Conservation (phyloP, 441 rosid genomes). For the Mallotus repandus region DNA sequence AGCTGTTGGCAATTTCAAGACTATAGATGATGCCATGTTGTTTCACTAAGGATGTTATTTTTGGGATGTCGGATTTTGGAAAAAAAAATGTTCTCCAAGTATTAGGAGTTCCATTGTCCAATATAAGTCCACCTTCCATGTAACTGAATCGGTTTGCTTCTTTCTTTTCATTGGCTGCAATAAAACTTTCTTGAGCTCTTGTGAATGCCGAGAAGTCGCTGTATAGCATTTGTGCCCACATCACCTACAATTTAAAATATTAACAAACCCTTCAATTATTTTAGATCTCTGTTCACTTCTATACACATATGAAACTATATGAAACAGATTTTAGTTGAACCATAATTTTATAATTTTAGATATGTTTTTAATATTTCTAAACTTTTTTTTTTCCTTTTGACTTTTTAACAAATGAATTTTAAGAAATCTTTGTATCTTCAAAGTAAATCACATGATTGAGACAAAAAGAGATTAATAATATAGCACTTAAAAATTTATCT, state of each 20-base stretch:
- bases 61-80: conserved; percentile 46
- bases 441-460: too few relatives aligned
- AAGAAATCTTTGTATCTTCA: too few relatives aligned
- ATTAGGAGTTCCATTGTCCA: conserved; percentile 59
- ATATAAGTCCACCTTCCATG: conserved; percentile 67
- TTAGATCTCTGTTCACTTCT: too few relatives aligned
- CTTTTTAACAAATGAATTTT: too few relatives aligned
- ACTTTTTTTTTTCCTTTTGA: too few relatives aligned
- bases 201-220: conserved; percentile 63
- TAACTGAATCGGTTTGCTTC: conserved; percentile 43
- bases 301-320: too few relatives aligned
- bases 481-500: too few relatives aligned
- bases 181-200: conserved; percentile 65
- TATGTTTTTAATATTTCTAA: too few relatives aligned
- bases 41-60: conserved; percentile 48
- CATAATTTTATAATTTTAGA: too few relatives aligned
- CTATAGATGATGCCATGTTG: conserved; percentile 60
- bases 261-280: too few relatives aligned
- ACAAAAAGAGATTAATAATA: too few relatives aligned
- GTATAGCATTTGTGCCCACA: conserved; percentile 74
- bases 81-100: conserved; percentile 65
- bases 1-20: conserved; percentile 69
- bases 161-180: conserved; percentile 46
- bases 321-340: too few relatives aligned
- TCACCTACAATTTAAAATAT: conserved; percentile 40